phyloP scores from a whole-genome alignment of 169 alveolate species.

The Cryptosporidium xiaoi region DNA sequence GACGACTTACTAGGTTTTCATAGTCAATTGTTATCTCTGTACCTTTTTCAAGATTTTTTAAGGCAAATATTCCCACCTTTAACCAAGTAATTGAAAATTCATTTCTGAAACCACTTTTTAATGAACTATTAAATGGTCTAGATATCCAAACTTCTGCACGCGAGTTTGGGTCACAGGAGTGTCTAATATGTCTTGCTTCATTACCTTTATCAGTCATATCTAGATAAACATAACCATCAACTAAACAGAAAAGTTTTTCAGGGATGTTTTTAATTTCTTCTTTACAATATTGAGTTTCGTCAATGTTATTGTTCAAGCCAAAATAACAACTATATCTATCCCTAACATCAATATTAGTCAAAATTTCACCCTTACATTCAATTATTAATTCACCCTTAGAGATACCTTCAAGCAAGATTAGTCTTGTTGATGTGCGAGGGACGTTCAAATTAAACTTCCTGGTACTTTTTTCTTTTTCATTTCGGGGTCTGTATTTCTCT shows the following conservation, averaged over 20 bases:
- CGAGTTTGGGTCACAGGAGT: slow-evolving; percentile 63
- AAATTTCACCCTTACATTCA: slow-evolving; percentile 62
- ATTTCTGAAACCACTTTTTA: slow-evolving; percentile 3
- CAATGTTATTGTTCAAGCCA: slow-evolving; percentile 1
- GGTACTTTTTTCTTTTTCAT: neutral
- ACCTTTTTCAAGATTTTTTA: slow-evolving; percentile 42
- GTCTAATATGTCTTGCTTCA: slow-evolving; percentile 64
- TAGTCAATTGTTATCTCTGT: slow-evolving; percentile 65
- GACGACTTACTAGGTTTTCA: slow-evolving; percentile 37
- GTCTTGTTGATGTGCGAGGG: slow-evolving; percentile 13
- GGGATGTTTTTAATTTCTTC: slow-evolving; percentile 24
- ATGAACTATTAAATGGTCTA: slow-evolving; percentile 5
- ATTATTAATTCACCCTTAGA: slow-evolving; percentile 64
- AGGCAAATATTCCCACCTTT: slow-evolving; percentile 62
- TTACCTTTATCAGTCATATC: slow-evolving; percentile 72
- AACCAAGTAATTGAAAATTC: slow-evolving; percentile 49
- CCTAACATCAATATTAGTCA: slow-evolving; percentile 54
- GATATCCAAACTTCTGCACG: slow-evolving; percentile 71
- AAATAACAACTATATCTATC: slow-evolving; percentile 46
- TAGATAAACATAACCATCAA: slow-evolving; percentile 49
- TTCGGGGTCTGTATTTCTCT: slow-evolving; percentile 10
- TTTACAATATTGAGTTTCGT: neutral
- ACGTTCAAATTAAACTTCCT: neutral
- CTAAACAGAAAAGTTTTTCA: slow-evolving; percentile 30
- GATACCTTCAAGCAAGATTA: slow-evolving; percentile 7